phyloP scores from a whole-genome alignment of 306 rosid genomes.

The Abrus precatorius region DNA sequence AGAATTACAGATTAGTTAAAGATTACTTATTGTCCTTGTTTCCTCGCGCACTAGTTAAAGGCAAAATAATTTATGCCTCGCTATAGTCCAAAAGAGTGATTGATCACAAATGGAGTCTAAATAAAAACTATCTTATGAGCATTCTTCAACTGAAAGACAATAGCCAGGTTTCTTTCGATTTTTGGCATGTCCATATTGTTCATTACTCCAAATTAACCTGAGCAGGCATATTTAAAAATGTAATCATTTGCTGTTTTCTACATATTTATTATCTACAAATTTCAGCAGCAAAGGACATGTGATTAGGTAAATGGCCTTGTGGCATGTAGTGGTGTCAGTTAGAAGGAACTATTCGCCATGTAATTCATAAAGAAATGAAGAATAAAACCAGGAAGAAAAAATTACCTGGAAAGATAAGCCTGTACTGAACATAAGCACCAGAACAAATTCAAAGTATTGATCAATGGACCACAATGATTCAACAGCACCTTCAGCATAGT shows the following conservation, averaged over 20 bases:
- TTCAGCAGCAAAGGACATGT: not conserved
- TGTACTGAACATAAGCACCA: conserved; percentile 96
- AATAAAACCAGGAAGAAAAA: not conserved
- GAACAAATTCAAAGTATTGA: conserved; percentile 97
- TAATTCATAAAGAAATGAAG: not conserved
- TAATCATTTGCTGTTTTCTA: not conserved
- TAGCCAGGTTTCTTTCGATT: not conserved
- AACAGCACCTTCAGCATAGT: conserved; percentile 92
- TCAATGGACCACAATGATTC: conserved; percentile 98
- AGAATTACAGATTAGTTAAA: not conserved
- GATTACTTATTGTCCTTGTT: conserved; percentile 25
- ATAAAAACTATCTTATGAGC: conserved; percentile 15
- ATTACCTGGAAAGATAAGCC: conserved; percentile 99
- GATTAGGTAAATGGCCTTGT: conserved; percentile 2
- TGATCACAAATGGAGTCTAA: not conserved
- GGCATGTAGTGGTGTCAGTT: conserved; percentile 2
- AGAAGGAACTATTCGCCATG: conserved; percentile 19
- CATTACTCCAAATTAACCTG: not conserved
- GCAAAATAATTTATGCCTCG: conserved; percentile 6
- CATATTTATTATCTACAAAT: not conserved
- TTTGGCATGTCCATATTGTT: conserved; percentile 15
- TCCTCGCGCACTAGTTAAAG: conserved; percentile 3
- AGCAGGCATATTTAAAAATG: conserved; percentile 9
- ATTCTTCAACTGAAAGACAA: conserved; percentile 8
- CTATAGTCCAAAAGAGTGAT: conserved; percentile 22